phyloP scores from a whole-genome alignment of 225 moss, liverwort and hornwort species.

The Asterella californica region DNA sequence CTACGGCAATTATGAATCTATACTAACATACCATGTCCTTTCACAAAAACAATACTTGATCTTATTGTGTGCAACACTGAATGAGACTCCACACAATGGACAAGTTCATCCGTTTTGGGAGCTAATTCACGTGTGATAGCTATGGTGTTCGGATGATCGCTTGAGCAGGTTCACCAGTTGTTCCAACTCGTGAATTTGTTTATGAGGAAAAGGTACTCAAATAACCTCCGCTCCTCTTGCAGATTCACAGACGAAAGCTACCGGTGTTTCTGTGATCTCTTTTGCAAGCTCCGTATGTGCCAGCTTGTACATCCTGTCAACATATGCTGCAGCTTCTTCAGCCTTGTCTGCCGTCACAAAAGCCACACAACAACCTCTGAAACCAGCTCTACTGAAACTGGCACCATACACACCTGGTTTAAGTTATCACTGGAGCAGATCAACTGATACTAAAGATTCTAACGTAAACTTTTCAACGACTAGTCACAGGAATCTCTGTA shows the following conservation, averaged over 20 bases:
- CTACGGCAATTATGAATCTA: no score
- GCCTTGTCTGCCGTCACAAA: slow-evolving; percentile 72
- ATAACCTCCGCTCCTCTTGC: slow-evolving; percentile 61
- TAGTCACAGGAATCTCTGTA: not conserved
- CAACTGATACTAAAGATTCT: not conserved
- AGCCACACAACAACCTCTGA: slow-evolving; percentile 96
- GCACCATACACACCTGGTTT: slow-evolving; percentile 81
- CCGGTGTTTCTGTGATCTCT: slow-evolving; percentile 53
- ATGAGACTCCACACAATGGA: no score
- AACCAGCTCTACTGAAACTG: slow-evolving; percentile 95
- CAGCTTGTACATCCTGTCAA: slow-evolving; percentile 45
- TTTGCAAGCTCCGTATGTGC: slow-evolving; percentile 74
- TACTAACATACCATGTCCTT: no score
- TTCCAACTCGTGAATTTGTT: no score
- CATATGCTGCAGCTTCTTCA: slow-evolving; percentile 62
- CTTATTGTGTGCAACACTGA: no score
- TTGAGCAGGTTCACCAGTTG: not conserved
- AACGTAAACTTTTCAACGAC: not conserved
- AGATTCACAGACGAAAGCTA: slow-evolving; percentile 68
- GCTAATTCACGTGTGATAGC: no score
- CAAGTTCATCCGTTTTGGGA: no score
- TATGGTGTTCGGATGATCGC: no score
- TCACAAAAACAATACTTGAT: no score
- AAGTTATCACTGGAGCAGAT: not conserved
- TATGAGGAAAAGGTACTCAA: not conserved